Evolutionary conservation across 257 asterid genomes (phyloP).

Genomic region (Echites panduratus): DNA sequence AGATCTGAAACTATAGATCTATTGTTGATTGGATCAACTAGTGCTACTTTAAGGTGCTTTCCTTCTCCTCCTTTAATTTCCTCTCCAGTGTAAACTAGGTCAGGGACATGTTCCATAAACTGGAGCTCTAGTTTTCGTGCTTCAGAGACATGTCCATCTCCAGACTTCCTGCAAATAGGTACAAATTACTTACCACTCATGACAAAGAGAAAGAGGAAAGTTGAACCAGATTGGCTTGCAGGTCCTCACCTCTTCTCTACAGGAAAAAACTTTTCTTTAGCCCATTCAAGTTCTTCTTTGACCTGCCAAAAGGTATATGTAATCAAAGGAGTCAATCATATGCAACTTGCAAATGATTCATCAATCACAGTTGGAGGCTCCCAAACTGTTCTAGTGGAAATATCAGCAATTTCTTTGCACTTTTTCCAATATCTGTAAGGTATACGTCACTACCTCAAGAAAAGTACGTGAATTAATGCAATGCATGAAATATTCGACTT

Average conservation of each 20-base stretch:
- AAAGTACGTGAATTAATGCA: not conserved
- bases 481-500: not conserved
- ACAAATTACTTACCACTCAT: not conserved
- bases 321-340: not conserved
- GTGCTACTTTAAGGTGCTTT: conserved; percentile 24
- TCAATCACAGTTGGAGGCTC: not conserved
- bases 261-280: conserved; percentile 15
- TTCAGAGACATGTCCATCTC: not conserved
- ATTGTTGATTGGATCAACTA: conserved; percentile 25
- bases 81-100: conserved; percentile 33
- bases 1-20: conserved; percentile 19
- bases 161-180: conserved; percentile 27
- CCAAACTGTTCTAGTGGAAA: not conserved
- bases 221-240: not conserved
- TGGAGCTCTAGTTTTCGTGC: conserved; percentile 5
- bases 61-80: conserved; percentile 26
- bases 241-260: conserved; percentile 31
- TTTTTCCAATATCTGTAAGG: not conserved
- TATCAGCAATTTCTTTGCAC: not conserved
- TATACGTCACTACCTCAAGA: not conserved
- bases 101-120: conserved; percentile 32
- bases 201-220: not conserved
- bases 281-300: conserved; percentile 32
- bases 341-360: not conserved
- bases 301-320: conserved; percentile 31